Evolutionary conservation across 208 protist species (phyloP), one percentile per base, ranked within the genome.

Genomic region (Trichomonas tenax): DNA sequence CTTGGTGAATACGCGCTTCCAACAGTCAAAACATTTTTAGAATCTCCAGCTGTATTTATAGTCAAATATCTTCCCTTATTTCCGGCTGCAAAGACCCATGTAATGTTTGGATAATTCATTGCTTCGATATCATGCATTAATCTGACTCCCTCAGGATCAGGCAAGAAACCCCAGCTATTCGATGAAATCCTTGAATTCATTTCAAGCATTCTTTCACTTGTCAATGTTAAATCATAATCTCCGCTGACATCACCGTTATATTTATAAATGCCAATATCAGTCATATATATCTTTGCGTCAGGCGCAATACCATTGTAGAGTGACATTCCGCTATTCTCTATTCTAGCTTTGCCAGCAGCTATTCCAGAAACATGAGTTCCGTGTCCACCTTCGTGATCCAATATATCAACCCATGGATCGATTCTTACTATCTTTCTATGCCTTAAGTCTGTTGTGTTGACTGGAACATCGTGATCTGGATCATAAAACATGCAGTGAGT

Each of bases 311-410:
- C 82, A 38, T 40, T 44, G 8, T 46, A 26, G 26, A 23, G 3
- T 26, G 31, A 0, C 8, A n/a, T 46, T 26, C 82, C 38, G 4
- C 40, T n/a, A 10, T 41, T 34, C 34, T 36, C n/a, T n/a, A 15
- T 23, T 10, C 17, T 17, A n/a, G 86, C 40, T 34, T 88, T 51
- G 2, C 96, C 96, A 0, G 48, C 90, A n/a, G 31, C 8, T 40
- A 21, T 96, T 34, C 96, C 96, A 84, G 38, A 26, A 17, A 96
- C 86, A 58, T 96, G 96, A 3, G 96, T 96, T 63, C 96, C 96
- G 34, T 96, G 96, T 17, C 96, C 96, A 11, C n/a, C 40, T 15
- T 0, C 0, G 4, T 1, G 17, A 90, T 96, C 96, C 38, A 11
- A 34, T 49, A 17, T 17, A 38, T 96, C 96, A 44, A 1, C 48